Percentiles rank a stretch among this genome's conserved stretches.
Evolutionary conservation across 1,284 basidiomycete genomes (phyloP).

Genomic region (Cystobasidiaceae sp.): DNA sequence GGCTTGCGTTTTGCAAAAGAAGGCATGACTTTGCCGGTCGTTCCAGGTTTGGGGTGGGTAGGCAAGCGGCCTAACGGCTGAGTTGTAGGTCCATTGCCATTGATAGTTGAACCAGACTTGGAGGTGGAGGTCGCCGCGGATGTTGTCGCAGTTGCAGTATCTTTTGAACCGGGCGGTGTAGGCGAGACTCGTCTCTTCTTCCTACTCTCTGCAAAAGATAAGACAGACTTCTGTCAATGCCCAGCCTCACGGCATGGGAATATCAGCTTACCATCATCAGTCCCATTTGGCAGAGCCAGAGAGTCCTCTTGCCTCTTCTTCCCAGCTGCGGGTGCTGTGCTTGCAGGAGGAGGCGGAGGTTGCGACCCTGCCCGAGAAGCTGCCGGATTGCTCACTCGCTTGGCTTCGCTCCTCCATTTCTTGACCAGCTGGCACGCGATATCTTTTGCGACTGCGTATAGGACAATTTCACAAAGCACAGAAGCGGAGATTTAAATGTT

Average conservation of each 20-base stretch:
- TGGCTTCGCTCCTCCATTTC: conserved; percentile 20
- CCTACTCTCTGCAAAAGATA: neutral
- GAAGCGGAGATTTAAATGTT: too few species aligned
- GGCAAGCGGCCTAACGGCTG: conserved; percentile 1
- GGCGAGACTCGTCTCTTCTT: conserved; percentile 25
- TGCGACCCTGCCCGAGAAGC: neutral
- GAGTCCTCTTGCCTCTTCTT: conserved; percentile 10
- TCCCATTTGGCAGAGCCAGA: neutral
- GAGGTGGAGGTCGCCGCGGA: neutral
- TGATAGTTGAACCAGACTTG: neutral
- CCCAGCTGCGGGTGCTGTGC: neutral
- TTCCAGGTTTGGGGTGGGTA: neutral
- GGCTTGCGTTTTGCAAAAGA: conserved; percentile 25
- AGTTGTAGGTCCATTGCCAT: neutral
- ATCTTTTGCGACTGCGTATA: conserved; percentile 25
- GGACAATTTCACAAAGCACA: neutral
- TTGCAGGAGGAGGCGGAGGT: neutral
- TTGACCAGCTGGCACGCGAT: conserved; percentile 10
- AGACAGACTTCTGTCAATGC: neutral
- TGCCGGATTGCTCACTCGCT: neutral
- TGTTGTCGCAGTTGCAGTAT: neutral
- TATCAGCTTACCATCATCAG: neutral
- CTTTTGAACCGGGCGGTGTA: neutral
- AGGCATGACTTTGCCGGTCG: conserved; percentile 16
- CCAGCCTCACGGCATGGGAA: neutral